Conservation (phyloP, 805 yeast species). For the Lachancea cidri region DNA sequence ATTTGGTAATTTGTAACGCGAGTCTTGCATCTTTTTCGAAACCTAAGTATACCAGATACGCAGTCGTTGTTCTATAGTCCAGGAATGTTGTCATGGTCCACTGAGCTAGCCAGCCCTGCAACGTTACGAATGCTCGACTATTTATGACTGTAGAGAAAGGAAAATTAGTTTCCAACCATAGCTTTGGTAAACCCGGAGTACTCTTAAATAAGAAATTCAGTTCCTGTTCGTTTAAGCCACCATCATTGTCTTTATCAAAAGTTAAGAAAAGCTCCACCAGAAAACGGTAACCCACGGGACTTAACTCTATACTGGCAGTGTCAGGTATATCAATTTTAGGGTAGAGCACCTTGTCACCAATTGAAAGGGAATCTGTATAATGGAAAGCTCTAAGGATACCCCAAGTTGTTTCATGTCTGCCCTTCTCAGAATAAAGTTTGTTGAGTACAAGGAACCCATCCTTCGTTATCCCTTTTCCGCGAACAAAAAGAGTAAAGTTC, state of each 20-base stretch:
- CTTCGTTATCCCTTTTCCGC: slow-evolving; percentile 53
- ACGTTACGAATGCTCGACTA: slow-evolving; percentile 81
- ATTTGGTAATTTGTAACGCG: slow-evolving; percentile 77
- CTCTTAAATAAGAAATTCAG: slow-evolving; percentile 67
- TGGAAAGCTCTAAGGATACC: slow-evolving; percentile 83
- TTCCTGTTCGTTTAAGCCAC: slow-evolving; percentile 80
- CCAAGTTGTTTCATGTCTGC: slow-evolving; percentile 97
- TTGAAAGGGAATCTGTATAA: slow-evolving; percentile 86
- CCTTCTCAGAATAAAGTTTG: slow-evolving; percentile 80
- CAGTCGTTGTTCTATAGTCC: slow-evolving; percentile 77
- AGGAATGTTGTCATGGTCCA: slow-evolving; percentile 96
- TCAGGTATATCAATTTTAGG: slow-evolving; percentile 75
- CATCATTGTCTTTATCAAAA: slow-evolving; percentile 94
- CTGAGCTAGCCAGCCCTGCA: slow-evolving; percentile 98
- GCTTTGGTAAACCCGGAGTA: slow-evolving; percentile 86
- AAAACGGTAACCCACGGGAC: slow-evolving; percentile 89
- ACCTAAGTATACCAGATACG: slow-evolving; percentile 86
- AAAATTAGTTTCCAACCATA: slow-evolving; percentile 82
- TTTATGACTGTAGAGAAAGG: slow-evolving; percentile 87
- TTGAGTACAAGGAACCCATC: slow-evolving; percentile 76
- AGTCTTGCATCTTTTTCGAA: slow-evolving; percentile 51
- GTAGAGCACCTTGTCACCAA: slow-evolving; percentile 70
- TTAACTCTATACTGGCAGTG: slow-evolving; percentile 78
- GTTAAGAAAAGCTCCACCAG: slow-evolving; percentile 82
- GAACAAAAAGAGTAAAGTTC: slow-evolving; percentile 36